phyloP scores from a whole-genome alignment of 2,329 filamentous ascomycete species.

The Trichoderma koningii region DNA sequence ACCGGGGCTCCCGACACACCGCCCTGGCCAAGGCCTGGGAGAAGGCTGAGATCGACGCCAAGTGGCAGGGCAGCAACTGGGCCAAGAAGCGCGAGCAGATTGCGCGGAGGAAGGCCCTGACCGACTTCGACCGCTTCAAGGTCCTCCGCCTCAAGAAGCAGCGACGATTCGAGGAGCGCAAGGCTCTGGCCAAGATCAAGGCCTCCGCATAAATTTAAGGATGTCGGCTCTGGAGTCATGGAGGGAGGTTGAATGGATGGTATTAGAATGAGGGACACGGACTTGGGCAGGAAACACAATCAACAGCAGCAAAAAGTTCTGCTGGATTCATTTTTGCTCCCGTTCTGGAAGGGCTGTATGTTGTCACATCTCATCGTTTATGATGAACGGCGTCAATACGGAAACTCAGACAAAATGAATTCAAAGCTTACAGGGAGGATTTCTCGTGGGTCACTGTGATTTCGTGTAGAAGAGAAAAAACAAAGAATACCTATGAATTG shows the following conservation, averaged over 20 bases:
- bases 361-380: slow-evolving; percentile 62
- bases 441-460: slow-evolving; percentile 34
- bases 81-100: slow-evolving; percentile 89
- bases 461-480: slow-evolving; percentile 24
- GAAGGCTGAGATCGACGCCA: slow-evolving; percentile 85
- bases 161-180: slow-evolving; percentile 96
- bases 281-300: slow-evolving; percentile 42
- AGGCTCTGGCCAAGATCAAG: slow-evolving; percentile 92
- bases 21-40: slow-evolving; percentile 88
- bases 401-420: slow-evolving; percentile 56
- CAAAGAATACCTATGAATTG: slow-evolving; percentile 30
- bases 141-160: slow-evolving; percentile 99
- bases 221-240: slow-evolving; percentile 34
- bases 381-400: slow-evolving; percentile 68
- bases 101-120: slow-evolving; percentile 84
- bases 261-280: slow-evolving; percentile 44
- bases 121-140: slow-evolving; percentile 99
- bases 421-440: slow-evolving; percentile 36
- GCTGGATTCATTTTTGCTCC: slow-evolving; percentile 61
- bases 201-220: slow-evolving; percentile 65
- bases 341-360: slow-evolving; percentile 64
- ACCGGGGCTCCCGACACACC: slow-evolving; percentile 80
- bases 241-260: slow-evolving; percentile 40
- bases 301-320: slow-evolving; percentile 50
- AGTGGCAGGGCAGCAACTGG: slow-evolving; percentile 90